Conservation (phyloP, 2,329 filamentous ascomycete species). For the Penicillium sp. region DNA sequence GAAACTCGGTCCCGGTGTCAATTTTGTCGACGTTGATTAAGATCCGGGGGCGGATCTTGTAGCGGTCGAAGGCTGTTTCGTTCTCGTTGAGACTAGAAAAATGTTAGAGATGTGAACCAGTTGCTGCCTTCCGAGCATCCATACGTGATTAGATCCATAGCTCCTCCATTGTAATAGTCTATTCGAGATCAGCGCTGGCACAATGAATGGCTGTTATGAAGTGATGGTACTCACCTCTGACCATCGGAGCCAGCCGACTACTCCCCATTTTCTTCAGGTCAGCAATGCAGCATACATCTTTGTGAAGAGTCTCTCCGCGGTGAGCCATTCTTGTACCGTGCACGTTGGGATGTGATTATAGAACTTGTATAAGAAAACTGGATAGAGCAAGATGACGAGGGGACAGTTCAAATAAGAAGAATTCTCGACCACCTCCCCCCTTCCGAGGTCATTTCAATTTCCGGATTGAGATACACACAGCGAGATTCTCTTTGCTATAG, state of each 20-base stretch:
- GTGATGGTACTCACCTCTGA: conserved; percentile 29
- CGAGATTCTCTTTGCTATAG: conserved; percentile 8
- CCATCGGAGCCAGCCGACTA: conserved; percentile 41
- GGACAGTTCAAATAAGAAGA: conserved; percentile 8
- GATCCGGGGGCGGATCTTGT: conserved; percentile 50
- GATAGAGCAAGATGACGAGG: neutral
- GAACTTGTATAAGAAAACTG: neutral
- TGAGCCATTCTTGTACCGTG: conserved; percentile 28
- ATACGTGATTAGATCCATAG: conserved; percentile 54
- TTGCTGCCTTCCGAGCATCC: neutral
- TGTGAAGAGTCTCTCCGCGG: conserved; percentile 29
- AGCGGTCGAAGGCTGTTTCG: conserved; percentile 51
- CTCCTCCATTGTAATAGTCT: conserved; percentile 60
- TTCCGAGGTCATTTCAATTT: neutral
- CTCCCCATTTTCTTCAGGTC: conserved; percentile 45
- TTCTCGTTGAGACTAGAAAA: conserved; percentile 50
- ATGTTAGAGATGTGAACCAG: neutral
- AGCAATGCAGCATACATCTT: conserved; percentile 32
- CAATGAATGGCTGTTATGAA: neutral
- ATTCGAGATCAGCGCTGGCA: neutral
- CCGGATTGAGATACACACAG: neutral
- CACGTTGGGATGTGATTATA: neutral
- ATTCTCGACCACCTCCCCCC: neutral
- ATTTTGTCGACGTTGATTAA: conserved; percentile 46
- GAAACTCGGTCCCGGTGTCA: conserved; percentile 46